These are phyloP conservation scores for Polytrichum formosum DNA, from an alignment of 225 moss, liverwort and hornwort species.

Conservation along the genomic window DNA sequence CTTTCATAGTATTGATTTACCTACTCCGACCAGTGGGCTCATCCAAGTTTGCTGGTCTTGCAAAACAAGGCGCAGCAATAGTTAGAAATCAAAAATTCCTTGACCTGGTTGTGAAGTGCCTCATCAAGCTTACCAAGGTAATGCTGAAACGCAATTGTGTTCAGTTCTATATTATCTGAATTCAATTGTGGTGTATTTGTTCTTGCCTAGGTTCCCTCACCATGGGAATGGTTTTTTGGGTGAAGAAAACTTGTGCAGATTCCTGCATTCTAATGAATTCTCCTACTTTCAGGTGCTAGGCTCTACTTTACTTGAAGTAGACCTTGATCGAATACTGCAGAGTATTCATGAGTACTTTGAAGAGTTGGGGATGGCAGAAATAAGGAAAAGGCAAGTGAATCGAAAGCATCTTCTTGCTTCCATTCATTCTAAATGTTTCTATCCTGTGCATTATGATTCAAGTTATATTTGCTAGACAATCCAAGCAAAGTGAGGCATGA, in stretches of 20 bases:
- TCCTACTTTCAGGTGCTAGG: slow-evolving; percentile 69
- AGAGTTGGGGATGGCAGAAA: slow-evolving; percentile 94
- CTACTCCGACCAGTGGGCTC: slow-evolving; percentile 68
- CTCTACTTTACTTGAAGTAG: slow-evolving; percentile 89
- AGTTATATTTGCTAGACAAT: too few relatives aligned
- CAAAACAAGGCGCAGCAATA: slow-evolving; percentile 37
- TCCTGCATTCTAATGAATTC: slow-evolving; percentile 1
- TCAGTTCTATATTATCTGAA: too few relatives aligned
- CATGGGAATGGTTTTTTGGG: too few relatives aligned
- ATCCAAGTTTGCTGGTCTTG: slow-evolving; percentile 46
- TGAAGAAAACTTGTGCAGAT: too few relatives aligned
- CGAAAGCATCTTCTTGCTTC: not conserved
- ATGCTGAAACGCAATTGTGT: not conserved
- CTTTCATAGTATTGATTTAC: slow-evolving; percentile 92
- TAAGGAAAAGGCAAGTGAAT: slow-evolving; percentile 59
- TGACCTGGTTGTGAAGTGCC: slow-evolving; percentile 97
- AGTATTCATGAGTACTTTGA: slow-evolving; percentile 95
- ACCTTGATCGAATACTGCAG: slow-evolving; percentile 90
- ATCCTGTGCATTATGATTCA: too few relatives aligned
- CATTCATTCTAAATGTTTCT: not conserved
- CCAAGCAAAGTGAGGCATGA: too few relatives aligned
- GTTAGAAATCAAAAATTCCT: slow-evolving; percentile 81
- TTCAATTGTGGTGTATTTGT: too few relatives aligned
- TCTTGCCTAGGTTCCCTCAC: too few relatives aligned
- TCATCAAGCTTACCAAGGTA: slow-evolving; percentile 96